Conservation (phyloP, 768 basidiomycete species). For the Calocybe indica region DNA sequence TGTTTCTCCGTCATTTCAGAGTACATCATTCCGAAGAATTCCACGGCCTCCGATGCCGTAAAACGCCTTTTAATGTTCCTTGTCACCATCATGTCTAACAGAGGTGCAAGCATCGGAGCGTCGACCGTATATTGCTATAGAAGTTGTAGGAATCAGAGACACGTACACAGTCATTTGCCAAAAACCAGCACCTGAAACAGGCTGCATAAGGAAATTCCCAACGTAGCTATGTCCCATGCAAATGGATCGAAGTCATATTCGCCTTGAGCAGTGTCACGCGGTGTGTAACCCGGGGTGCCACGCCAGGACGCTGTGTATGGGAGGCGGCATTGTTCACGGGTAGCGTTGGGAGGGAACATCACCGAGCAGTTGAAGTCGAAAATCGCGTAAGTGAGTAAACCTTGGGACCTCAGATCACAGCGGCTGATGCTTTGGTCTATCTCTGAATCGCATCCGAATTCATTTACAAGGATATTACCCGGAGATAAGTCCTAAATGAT, state of each 20-base stretch:
- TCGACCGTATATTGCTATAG: background rate
- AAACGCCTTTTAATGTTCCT: slow-evolving; percentile 3
- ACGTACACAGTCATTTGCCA: too few relatives aligned
- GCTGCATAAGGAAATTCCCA: slow-evolving; percentile 8
- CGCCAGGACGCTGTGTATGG: background rate
- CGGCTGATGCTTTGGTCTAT: background rate
- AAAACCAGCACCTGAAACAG: background rate
- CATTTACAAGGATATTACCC: background rate
- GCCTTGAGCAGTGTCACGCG: slow-evolving; percentile 13
- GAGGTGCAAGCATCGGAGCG: slow-evolving; percentile 6
- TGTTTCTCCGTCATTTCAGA: background rate
- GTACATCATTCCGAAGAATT: slow-evolving; percentile 6
- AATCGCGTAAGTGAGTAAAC: background rate
- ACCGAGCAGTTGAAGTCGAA: background rate
- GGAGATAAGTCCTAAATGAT: background rate
- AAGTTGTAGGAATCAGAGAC: background rate
- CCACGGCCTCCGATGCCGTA: slow-evolving; percentile 2
- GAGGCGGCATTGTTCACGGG: background rate
- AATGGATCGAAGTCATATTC: slow-evolving; percentile 20
- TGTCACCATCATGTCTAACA: slow-evolving; percentile 7
- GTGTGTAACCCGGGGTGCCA: background rate
- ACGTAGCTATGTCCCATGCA: slow-evolving; percentile 16
- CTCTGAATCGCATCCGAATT: background rate
- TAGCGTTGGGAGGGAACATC: background rate
- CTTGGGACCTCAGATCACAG: background rate